These are phyloP conservation scores for Fraxinus cuspidata DNA, from an alignment of 257 asterid genomes.

Conservation along the genomic window DNA sequence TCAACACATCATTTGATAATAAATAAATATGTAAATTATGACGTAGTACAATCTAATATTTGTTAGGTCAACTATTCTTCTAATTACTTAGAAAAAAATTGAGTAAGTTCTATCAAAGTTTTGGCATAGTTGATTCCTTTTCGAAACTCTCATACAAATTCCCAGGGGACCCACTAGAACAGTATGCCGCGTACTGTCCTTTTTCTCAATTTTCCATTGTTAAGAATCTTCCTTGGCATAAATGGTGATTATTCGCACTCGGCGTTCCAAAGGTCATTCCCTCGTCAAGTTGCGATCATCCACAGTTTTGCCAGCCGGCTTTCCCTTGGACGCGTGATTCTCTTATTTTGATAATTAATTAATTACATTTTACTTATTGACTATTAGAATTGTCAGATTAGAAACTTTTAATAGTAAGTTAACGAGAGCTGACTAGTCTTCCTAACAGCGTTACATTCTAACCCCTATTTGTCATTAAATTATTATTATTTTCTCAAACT, in stretches of 20 bases:
- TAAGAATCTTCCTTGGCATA: background rate
- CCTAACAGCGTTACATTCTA: constrained; percentile 20
- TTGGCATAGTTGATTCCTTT: no score
- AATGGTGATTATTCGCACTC: constrained; percentile 19
- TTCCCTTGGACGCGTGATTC: constrained; percentile 5
- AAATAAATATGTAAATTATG: no score
- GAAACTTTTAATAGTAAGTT: background rate
- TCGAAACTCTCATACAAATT: no score
- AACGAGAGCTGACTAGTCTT: constrained; percentile 20
- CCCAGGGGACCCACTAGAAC: background rate
- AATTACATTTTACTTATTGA: background rate
- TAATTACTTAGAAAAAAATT: no score
- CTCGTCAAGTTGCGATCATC: constrained; percentile 20
- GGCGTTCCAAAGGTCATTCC: constrained; percentile 20
- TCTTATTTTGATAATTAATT: background rate
- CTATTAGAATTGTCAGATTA: no score
- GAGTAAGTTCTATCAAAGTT: no score
- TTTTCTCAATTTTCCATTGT: background rate
- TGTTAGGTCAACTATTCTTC: no score
- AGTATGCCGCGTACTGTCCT: background rate
- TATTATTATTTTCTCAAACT: background rate
- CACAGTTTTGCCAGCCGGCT: constrained; percentile 17
- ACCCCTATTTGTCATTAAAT: no score
- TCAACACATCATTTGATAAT: no score
- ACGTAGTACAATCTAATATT: no score